phyloP scores from a whole-genome alignment of 202 grass and related monocot genomes.

The Dendrocalamus latiflorus region DNA sequence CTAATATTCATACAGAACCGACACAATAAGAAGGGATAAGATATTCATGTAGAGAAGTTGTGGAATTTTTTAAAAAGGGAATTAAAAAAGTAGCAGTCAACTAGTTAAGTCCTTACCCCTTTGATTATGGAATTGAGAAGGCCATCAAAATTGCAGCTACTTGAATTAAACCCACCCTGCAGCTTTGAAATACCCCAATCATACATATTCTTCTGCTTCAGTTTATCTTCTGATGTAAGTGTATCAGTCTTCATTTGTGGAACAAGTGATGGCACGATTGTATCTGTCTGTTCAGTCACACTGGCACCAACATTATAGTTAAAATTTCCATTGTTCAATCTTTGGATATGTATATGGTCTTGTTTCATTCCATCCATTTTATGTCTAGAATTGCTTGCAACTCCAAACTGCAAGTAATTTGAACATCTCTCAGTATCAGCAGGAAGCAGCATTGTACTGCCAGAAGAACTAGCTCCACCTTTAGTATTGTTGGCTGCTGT shows the following conservation, averaged over 20 bases:
- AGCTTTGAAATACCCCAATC: constrained; percentile 47
- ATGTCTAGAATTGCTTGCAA: constrained; percentile 31
- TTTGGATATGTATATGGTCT: constrained; percentile 38
- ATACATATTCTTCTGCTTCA: constrained; percentile 48
- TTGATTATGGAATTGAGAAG: constrained; percentile 92
- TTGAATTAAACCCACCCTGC: constrained; percentile 51
- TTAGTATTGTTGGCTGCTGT: constrained; percentile 21
- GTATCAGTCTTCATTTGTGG: constrained; percentile 30
- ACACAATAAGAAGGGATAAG: not conserved
- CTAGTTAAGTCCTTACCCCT: constrained; percentile 49
- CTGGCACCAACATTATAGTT: constrained; percentile 19
- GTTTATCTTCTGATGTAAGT: constrained; percentile 32
- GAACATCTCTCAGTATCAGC: constrained; percentile 22
- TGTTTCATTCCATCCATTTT: constrained; percentile 48
- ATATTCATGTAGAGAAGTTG: not conserved
- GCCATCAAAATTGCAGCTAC: constrained; percentile 67
- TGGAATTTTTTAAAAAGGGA: not conserved
- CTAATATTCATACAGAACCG: not conserved
- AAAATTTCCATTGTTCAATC: constrained; percentile 15
- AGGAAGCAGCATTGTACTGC: constrained; percentile 20
- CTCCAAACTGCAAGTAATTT: constrained; percentile 47
- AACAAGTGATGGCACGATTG: constrained; percentile 19
- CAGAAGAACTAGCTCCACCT: constrained; percentile 31
- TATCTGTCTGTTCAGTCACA: constrained; percentile 39
- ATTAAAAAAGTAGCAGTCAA: not conserved